A percentile compares a stretch with the other conserved stretches of the same genome.
phyloP scores from a whole-genome alignment of 2,329 filamentous ascomycete genomes.

The Colletotrichum theobromicola region DNA sequence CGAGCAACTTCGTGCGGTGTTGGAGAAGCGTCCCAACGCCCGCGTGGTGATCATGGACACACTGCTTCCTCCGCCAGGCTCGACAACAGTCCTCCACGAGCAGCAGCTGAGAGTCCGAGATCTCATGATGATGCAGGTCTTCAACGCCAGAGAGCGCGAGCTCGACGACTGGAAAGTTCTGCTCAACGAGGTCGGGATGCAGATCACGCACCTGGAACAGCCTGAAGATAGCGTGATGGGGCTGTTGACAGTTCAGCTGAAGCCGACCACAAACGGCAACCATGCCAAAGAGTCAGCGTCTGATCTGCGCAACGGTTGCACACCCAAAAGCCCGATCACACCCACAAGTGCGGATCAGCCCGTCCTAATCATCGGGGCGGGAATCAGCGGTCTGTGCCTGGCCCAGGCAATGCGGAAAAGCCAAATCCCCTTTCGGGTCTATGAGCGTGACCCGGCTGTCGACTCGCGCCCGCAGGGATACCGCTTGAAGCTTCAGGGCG shows the following conservation, averaged over 20 bases:
- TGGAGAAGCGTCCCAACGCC: conserved; percentile 24
- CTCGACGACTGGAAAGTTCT: conserved; percentile 48
- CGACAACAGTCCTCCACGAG: conserved; percentile 25
- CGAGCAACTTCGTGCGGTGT: conserved; percentile 43
- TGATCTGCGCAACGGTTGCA: not conserved
- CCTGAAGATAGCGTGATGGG: not conserved
- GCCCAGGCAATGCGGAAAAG: conserved; percentile 35
- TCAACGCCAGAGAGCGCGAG: conserved; percentile 51
- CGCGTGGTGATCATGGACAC: not conserved
- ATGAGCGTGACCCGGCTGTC: conserved; percentile 54
- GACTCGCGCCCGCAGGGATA: conserved; percentile 67
- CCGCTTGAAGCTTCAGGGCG: conserved; percentile 52
- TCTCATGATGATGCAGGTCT: conserved; percentile 53
- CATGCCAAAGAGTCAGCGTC: not conserved
- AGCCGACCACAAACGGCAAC: not conserved
- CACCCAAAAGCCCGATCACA: not conserved
- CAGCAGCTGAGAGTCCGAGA: conserved; percentile 32
- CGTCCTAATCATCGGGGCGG: conserved; percentile 40
- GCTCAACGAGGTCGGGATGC: conserved; percentile 34
- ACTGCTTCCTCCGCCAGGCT: conserved; percentile 43
- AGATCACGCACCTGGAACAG: not conserved
- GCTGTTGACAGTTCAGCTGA: not conserved
- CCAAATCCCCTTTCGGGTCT: conserved; percentile 49
- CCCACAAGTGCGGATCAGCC: conserved; percentile 2
- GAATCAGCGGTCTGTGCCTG: conserved; percentile 39